phyloP scores from a whole-genome alignment of 345 rosid species.

The Luvunga scandens region DNA sequence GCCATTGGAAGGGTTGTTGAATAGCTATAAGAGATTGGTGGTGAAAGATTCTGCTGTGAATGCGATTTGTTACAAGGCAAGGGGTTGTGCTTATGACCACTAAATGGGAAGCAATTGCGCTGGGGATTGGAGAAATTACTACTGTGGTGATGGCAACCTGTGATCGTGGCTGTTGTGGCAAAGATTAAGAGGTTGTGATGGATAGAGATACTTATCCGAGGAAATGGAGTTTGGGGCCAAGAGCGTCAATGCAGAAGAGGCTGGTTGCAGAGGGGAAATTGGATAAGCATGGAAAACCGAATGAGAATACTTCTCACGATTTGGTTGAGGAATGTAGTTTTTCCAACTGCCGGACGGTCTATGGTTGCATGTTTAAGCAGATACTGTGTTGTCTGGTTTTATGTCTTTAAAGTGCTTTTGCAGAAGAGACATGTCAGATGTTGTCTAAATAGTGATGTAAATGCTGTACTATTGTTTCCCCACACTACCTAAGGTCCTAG shows the following conservation, averaged over 20 bases:
- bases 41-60: conserved; percentile 88
- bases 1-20: conserved; percentile 82
- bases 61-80: conserved; percentile 89
- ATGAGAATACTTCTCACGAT: conserved; percentile 65
- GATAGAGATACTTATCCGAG: conserved; percentile 89
- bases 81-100: conserved; percentile 87
- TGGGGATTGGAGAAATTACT: conserved; percentile 94
- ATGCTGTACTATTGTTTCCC: too few species aligned
- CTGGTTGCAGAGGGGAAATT: conserved; percentile 69
- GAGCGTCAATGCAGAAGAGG: conserved; percentile 78
- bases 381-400: too few species aligned
- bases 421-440: not conserved
- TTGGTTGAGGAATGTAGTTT: conserved; percentile 68
- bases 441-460: not conserved
- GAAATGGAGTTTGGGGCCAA: conserved; percentile 90
- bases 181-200: conserved; percentile 97
- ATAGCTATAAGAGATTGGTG: conserved; percentile 77
- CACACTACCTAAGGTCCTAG: not conserved
- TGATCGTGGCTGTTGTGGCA: conserved; percentile 89
- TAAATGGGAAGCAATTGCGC: conserved; percentile 79
- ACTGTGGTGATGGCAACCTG: conserved; percentile 93
- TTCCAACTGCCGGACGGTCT: conserved; percentile 73
- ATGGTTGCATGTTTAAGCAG: conserved; percentile 28
- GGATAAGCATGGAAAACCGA: conserved; percentile 88
- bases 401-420: too few species aligned